Base-by-base conservation (phyloP, 805 yeast species). In the Wickerhamomyces sydowiorum region DNA sequence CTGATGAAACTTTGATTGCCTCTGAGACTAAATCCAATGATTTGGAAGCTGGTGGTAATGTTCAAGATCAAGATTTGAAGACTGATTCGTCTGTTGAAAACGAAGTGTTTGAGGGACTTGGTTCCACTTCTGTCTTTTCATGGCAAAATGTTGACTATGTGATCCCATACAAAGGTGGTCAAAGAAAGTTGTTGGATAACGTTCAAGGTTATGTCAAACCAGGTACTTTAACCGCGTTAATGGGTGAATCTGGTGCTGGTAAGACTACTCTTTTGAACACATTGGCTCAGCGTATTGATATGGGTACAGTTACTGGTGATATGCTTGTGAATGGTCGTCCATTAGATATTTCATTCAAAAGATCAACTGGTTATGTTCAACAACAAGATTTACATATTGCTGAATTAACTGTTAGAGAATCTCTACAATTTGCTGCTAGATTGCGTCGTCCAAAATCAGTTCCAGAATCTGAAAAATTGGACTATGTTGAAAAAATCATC, bases 341-440 rank as follows among this genome's bases (percentile, higher is more conserved):
- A 28, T 28, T 28, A 14, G 31, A 28, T 14, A 28, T 5, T 5
- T n/a, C 19, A n/a, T 28, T 28, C 18, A 7, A n/a, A 28, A 28
- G 31, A 28, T 28, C 31, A 8, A 28, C 31, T n/a, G 31, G 31
- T 28, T 28, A 28, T 28, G 31, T 28, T 28, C 31, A 28, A 28
- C 31, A 28, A 28, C 31, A 28, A 15, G 31, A 28, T 28, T 15
- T 28, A 28, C 31, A 28, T 28, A 28, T 28, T 28, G 31, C 31
- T 32, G 67, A 72, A 45, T 57, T 73, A 18, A 73, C 81, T 23
- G 81, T 76, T 31, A 59, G 75, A 41, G 82, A 76, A 52, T 73
- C 80, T 1, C 60, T 76, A 38, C 63, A 67, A 42, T 75, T 76
- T 46, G 69, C 79, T 14, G 78, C 81, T 7, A 59, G 65, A 30